Conservation (phyloP, 495 filamentous ascomycete genomes). For the Halenospora varia region DNA sequence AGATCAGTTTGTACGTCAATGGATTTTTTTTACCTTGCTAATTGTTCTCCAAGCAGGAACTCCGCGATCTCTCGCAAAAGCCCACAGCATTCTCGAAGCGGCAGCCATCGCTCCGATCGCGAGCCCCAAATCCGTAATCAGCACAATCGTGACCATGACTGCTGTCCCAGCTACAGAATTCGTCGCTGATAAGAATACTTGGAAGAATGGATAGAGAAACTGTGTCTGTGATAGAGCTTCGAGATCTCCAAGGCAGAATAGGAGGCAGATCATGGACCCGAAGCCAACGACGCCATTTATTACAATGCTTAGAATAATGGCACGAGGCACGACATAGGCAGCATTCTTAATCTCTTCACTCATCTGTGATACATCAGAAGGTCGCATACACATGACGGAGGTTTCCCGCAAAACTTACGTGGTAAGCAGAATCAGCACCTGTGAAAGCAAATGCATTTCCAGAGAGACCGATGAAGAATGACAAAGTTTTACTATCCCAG, state of each 20-base stretch:
- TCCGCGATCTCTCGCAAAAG: conserved; percentile 48
- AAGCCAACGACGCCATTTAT: conserved; percentile 27
- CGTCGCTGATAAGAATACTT: conserved; percentile 41
- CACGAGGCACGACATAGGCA: conserved; percentile 39
- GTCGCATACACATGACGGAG: not conserved
- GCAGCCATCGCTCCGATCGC: conserved; percentile 33
- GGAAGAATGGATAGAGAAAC: conserved; percentile 43
- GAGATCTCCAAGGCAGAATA: conserved; percentile 40
- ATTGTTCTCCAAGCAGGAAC: conserved; percentile 28
- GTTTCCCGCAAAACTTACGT: not conserved
- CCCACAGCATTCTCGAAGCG: conserved; percentile 48
- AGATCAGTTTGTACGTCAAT: not conserved
- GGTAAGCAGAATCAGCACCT: not conserved
- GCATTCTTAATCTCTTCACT: conserved; percentile 48
- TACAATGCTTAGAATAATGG: conserved; percentile 34
- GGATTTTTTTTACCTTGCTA: not conserved
- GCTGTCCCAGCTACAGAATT: conserved; percentile 30
- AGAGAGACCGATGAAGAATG: conserved; percentile 29
- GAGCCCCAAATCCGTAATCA: not conserved
- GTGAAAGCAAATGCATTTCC: conserved; percentile 11
- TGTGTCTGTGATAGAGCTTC: conserved; percentile 29
- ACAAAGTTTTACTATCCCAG: conserved; percentile 37
- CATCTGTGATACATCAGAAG: not conserved
- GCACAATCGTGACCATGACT: conserved; percentile 11
- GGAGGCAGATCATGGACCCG: conserved; percentile 40